phyloP scores from a whole-genome alignment of 2,329 filamentous ascomycete species.

The Xylaria sp. region DNA sequence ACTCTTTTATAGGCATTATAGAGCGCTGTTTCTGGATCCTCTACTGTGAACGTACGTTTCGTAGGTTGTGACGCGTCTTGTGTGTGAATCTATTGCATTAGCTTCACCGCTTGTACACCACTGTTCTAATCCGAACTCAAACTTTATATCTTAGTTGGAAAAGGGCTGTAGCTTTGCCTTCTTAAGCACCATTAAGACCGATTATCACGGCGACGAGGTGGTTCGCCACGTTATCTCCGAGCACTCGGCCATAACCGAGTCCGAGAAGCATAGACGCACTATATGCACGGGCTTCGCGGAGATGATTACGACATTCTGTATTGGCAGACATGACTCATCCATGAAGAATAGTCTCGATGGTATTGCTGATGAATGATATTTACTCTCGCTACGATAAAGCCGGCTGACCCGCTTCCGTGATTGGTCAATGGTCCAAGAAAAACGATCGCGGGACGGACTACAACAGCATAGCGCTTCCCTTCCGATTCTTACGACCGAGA shows the following conservation, averaged over 20 bases:
- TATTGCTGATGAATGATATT: background rate
- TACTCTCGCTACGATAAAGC: background rate
- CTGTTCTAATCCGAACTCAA: background rate
- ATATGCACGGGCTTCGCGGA: background rate
- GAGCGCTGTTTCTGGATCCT: background rate
- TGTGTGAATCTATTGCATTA: conserved; percentile 8
- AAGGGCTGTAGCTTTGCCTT: background rate
- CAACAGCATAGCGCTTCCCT: background rate
- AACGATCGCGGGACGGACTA: background rate
- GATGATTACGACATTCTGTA: conserved; percentile 10
- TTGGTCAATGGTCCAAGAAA: background rate
- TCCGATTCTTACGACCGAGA: conserved; percentile 20
- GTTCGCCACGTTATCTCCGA: conserved; percentile 30
- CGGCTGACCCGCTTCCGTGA: conserved; percentile 9
- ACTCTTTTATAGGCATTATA: conserved; percentile 36
- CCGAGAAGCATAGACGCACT: background rate
- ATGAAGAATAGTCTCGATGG: background rate
- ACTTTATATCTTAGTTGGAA: background rate
- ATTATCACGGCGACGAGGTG: background rate
- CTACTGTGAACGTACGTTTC: background rate
- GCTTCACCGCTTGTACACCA: conserved; percentile 2
- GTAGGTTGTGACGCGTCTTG: conserved; percentile 1
- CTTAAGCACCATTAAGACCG: background rate
- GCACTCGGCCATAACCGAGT: conserved; percentile 13
- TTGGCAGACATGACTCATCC: background rate